These are phyloP conservation scores for Sclerotinia borealis DNA, from an alignment of 2,329 filamentous ascomycete species.

Conservation along the genomic window DNA sequence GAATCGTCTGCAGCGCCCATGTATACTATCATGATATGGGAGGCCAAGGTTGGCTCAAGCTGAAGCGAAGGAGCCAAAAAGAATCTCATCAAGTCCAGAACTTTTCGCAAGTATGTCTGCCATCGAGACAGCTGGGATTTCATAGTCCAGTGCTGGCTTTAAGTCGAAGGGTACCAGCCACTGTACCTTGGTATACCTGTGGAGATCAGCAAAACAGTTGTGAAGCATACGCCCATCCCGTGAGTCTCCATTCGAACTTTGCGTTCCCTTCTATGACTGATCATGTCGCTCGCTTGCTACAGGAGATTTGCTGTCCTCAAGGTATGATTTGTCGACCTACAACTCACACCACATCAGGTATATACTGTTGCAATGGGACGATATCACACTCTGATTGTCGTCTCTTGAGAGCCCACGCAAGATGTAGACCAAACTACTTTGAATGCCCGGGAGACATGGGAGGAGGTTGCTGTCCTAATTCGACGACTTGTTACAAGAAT, in stretches of 20 bases:
- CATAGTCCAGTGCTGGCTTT: not conserved
- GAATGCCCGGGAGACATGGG: slow-evolving; percentile 25
- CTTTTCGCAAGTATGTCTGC: slow-evolving; percentile 18
- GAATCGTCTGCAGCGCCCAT: slow-evolving; percentile 25
- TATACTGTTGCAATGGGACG: slow-evolving; percentile 29
- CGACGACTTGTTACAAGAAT: slow-evolving; percentile 9
- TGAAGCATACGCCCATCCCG: slow-evolving; percentile 25
- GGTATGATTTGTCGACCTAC: slow-evolving; percentile 22
- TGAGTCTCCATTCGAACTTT: slow-evolving; percentile 10
- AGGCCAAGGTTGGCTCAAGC: slow-evolving; percentile 25
- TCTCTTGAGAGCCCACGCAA: slow-evolving; percentile 18
- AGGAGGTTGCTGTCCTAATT: slow-evolving; percentile 27
- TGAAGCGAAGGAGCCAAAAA: not conserved
- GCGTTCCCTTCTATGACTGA: not conserved
- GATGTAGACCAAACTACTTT: slow-evolving; percentile 20
- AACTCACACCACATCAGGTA: slow-evolving; percentile 21
- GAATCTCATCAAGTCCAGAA: not conserved
- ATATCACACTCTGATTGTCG: slow-evolving; percentile 17
- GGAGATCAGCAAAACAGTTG: slow-evolving; percentile 30
- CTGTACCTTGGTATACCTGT: slow-evolving; percentile 28
- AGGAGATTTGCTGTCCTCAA: slow-evolving; percentile 30
- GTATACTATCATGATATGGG: slow-evolving; percentile 24
- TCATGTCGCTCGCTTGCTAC: not conserved
- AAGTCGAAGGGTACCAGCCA: not conserved
- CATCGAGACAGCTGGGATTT: slow-evolving; percentile 19